A percentile compares a stretch with the other conserved stretches of the same genome.
These are phyloP conservation scores for Clavispora phyllophila DNA, from an alignment of 805 yeast species.

Conservation along the genomic window DNA sequence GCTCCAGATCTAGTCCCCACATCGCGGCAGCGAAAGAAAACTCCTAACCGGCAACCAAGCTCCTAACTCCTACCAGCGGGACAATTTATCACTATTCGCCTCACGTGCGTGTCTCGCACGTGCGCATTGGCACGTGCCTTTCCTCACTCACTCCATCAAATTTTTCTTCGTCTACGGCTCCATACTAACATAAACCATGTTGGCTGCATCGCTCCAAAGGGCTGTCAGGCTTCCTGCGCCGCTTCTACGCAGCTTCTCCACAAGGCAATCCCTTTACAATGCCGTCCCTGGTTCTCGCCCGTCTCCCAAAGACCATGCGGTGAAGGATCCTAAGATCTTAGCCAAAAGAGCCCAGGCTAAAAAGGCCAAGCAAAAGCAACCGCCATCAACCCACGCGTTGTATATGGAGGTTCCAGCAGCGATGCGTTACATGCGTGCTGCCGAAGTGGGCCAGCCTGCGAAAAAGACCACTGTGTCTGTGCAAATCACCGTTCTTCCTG, in stretches of 20 bases:
- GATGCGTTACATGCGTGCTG: constrained; percentile 73
- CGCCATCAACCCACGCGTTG: constrained; percentile 48
- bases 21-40: too few species aligned
- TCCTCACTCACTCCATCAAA: not conserved
- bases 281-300: constrained; percentile 4
- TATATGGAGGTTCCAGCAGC: constrained; percentile 72
- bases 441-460: constrained; percentile 81
- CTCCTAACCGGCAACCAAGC: too few species aligned
- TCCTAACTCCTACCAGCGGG: too few species aligned
- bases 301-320: constrained; percentile 13
- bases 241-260: constrained; percentile 1
- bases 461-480: constrained; percentile 63
- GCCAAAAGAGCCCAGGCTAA: constrained; percentile 10
- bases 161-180: constrained; percentile 3
- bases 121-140: not conserved
- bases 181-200: not conserved
- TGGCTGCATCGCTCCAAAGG: not conserved
- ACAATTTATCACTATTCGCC: too few species aligned
- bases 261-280: not conserved
- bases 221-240: not conserved
- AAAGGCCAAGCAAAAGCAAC: constrained; percentile 18
- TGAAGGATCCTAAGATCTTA: constrained; percentile 12
- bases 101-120: not conserved
- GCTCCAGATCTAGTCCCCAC: too few species aligned
- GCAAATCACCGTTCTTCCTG: constrained; percentile 60